Base-by-base conservation (phyloP, 805 yeast species). In the Saccharomycopsis oosterbeekiorum region DNA sequence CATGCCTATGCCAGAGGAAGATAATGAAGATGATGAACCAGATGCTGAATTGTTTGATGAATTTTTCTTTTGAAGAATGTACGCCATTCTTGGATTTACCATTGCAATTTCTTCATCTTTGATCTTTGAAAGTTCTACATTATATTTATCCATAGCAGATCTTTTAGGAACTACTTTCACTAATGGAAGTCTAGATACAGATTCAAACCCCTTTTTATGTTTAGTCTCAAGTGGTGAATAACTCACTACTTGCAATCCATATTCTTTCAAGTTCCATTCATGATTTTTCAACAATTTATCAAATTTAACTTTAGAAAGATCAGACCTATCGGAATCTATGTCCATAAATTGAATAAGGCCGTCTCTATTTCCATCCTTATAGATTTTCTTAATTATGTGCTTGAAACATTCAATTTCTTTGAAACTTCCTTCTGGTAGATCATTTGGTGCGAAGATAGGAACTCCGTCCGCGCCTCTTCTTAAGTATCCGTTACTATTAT, bases 101-200 rank as follows among this genome's bases (percentile, higher is more conserved):
- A 26, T 29, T 14, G 63, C 56, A 9, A 63, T n/a, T 37, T 63
- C 63, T 34, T 50, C 29, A 15, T 41, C 43, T 19, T 56, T 60
- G 9, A 50, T 41, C 50, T 58, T 51, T 14, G 61, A 50, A n/a
- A 63, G 41, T 39, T 60, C 61, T 6, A 54, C 55, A n/a, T 51
- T 40, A 39, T 60, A 63, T 19, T 58, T 56, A 17, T 54, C 53
- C 12, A 63, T 36, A 9, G 65, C 65, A 21, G 55, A 47, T 41
- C 62, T 15, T 54, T 56, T 60, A 36, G 61, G 63, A 4, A 60
- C 63, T 14, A 41, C n/a, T 47, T 60, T 60, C 3, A 63, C 41
- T 15, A 60, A 41, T 4, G 65, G 65, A n/a, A 63, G 56, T 19
- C 59, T 62, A 9, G 43, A 12, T 12, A n/a, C 17, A 21, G 21